phyloP scores from a whole-genome alignment of 2,329 filamentous ascomycete genomes.

The Dactylellina leptospora region DNA sequence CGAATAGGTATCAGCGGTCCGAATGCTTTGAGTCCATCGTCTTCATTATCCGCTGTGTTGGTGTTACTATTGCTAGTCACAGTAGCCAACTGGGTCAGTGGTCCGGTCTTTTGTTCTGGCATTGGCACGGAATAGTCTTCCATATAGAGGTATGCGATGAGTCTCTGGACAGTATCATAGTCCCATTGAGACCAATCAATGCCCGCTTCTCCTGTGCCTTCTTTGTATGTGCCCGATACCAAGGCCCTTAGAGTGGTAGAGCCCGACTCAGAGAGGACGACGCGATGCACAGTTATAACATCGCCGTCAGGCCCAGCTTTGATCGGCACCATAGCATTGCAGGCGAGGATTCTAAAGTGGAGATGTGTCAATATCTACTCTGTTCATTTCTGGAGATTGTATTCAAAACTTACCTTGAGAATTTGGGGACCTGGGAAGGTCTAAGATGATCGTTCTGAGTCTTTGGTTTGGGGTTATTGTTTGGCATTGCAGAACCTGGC shows the following conservation, averaged over 20 bases:
- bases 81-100: background rate
- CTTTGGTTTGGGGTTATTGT: no score
- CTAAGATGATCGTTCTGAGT: no score
- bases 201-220: slow-evolving; percentile 34
- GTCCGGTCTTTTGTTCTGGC: slow-evolving; percentile 6
- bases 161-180: slow-evolving; percentile 12
- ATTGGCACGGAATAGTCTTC: slow-evolving; percentile 32
- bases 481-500: no score
- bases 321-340: slow-evolving; percentile 9
- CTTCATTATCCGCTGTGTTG: background rate
- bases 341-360: slow-evolving; percentile 8
- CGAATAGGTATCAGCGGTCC: slow-evolving; percentile 23
- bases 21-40: background rate
- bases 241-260: slow-evolving; percentile 18
- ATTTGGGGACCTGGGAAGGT: no score
- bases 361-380: no score
- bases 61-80: background rate
- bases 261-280: slow-evolving; percentile 1
- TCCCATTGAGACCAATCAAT: slow-evolving; percentile 31
- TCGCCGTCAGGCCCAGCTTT: slow-evolving; percentile 12
- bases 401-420: no score
- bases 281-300: slow-evolving; percentile 5
- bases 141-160: slow-evolving; percentile 24
- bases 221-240: slow-evolving; percentile 29
- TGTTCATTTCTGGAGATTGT: no score